Evolutionary conservation across 2,329 filamentous ascomycete species (phyloP), one percentile per base, ranked within the genome.

Genomic region (Dactylellina parvicollis): DNA sequence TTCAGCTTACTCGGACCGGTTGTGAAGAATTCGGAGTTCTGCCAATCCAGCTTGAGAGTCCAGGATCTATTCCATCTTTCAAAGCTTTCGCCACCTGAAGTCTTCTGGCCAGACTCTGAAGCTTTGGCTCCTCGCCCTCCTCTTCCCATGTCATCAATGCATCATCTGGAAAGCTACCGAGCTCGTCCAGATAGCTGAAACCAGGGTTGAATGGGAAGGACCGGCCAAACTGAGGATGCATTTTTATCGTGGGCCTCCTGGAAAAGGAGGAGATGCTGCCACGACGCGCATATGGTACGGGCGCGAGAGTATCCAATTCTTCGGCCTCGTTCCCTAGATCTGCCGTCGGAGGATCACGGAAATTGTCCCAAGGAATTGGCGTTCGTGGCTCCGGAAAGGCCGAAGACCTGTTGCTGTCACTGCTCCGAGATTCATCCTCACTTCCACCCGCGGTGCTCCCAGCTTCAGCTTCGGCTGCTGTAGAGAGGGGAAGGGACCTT

Each of bases 291-390:
- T 42, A 40, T 40, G 40, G 24, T 46, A 49, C 54, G 12, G 34
- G 26, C 10, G 32, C 20, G 16, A 47, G 26, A 5, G 30, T 64
- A 26, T 47, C 50, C 10, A 71, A 32, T 24, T 56, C 59, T 26
- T 44, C 54, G 22, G 34, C 40, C 10, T 38, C 47, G 36, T 14
- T 20, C 12, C 32, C 44, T 24, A 42, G 46, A 16, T 40, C 20
- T 20, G 30, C 30, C 14, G 3, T 14, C 12, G 42, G 50, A n/a
- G 46, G 32, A 10, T 50, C 18, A 36, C 34, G 42, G 54, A 28
- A 52, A n/a, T 55, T 57, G 57, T 64, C 44, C 16, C 47, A 64
- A 34, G 47, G 52, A 22, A 61, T 73, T 20, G 66, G 56, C 44
- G 65, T 65, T 40, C 26, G n/a, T 55, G 28, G 30, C 12, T 20